phyloP scores from a whole-genome alignment of 2,329 filamentous ascomycete genomes.

The Ophiostoma sp. region DNA sequence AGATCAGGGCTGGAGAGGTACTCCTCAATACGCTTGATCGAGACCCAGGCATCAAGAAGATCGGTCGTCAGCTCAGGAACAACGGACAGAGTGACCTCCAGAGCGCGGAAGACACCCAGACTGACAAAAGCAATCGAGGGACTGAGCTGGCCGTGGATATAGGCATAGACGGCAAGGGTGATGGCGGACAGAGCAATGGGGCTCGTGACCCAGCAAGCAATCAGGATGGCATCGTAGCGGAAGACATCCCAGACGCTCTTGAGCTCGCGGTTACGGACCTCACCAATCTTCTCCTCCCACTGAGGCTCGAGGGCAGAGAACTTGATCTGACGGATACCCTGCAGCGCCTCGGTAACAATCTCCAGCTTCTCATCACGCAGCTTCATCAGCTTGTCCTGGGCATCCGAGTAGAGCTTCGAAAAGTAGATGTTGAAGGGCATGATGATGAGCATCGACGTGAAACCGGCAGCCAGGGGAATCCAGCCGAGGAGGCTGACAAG shows the following conservation, averaged over 20 bases:
- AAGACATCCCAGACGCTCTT: constrained; percentile 67
- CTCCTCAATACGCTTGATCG: constrained; percentile 67
- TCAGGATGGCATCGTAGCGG: constrained; percentile 60
- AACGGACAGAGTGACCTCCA: constrained; percentile 69
- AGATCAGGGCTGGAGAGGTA: constrained; percentile 70
- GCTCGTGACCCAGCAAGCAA: constrained; percentile 70
- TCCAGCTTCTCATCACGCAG: constrained; percentile 73
- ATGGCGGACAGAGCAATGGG: constrained; percentile 73
- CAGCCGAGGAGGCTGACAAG: constrained; percentile 71
- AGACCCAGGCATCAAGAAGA: constrained; percentile 71
- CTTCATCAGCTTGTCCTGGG: constrained; percentile 73
- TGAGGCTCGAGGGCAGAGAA: constrained; percentile 74
- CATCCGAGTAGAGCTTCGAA: constrained; percentile 62
- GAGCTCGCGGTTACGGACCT: constrained; percentile 67
- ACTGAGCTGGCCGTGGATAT: constrained; percentile 60
- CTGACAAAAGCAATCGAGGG: constrained; percentile 79
- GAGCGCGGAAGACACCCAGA: constrained; percentile 70
- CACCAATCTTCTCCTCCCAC: constrained; percentile 70
- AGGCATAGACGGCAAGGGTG: constrained; percentile 67
- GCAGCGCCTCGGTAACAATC: constrained; percentile 72
- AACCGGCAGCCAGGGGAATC: constrained; percentile 65
- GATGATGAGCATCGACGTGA: constrained; percentile 63
- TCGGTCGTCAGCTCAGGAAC: constrained; percentile 73
- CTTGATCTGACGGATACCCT: constrained; percentile 82
- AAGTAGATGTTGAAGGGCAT: constrained; percentile 69